Conservation (phyloP, 177 flowering plant species). For the Vitis hybrid region DNA sequence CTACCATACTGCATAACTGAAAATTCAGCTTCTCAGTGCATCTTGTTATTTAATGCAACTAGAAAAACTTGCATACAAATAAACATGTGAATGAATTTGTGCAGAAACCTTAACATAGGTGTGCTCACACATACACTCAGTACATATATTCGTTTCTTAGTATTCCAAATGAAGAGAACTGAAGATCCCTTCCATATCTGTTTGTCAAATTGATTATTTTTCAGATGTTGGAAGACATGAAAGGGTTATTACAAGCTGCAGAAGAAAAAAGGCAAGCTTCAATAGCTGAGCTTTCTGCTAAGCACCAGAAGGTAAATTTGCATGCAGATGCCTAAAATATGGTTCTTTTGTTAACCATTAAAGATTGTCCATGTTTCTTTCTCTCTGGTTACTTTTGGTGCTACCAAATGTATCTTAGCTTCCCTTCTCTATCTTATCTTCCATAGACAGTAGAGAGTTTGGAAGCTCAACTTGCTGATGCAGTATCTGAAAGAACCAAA, state of each 20-base stretch:
- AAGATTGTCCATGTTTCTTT: neutral
- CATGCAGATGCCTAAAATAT: neutral
- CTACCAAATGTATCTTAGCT: neutral
- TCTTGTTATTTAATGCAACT: neutral
- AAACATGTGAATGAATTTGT: no score
- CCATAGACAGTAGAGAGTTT: conserved; percentile 68
- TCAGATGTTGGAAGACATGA: conserved; percentile 84
- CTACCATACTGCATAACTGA: neutral
- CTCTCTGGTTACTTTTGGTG: conserved; percentile 1
- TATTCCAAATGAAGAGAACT: neutral
- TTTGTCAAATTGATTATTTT: conserved; percentile 6
- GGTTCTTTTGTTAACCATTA: neutral
- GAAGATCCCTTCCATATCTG: neutral
- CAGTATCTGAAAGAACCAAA: conserved; percentile 69
- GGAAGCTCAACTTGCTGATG: conserved; percentile 91
- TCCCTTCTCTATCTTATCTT: conserved; percentile 17
- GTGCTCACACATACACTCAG: no score
- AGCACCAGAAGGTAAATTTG: conserved; percentile 77
- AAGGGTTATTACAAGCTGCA: conserved; percentile 56
- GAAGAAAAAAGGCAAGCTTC: conserved; percentile 83
- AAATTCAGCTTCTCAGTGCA: neutral
- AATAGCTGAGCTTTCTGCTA: conserved; percentile 67
- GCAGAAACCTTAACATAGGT: no score
- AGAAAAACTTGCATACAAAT: no score
- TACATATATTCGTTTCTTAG: no score